A percentile compares a stretch with the other conserved stretches of the same genome.
Conservation (phyloP, 23 red algal species). For the Gracilaria gracilis region DNA sequence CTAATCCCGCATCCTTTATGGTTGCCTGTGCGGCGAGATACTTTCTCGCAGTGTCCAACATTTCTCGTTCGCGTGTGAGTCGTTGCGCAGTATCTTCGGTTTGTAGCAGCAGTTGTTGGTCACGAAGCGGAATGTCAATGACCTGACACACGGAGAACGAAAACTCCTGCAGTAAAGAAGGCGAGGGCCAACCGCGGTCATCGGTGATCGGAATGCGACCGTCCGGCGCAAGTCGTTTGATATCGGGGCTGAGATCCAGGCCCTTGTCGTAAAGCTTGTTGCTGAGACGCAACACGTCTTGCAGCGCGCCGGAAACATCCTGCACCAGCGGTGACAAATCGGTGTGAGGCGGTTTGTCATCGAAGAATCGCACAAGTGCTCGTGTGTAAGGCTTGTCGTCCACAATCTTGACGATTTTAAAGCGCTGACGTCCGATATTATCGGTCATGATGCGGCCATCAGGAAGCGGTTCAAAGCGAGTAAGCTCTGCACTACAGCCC, state of each 20-base stretch:
- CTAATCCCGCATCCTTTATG: conserved; percentile 86
- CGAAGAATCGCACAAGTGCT: conserved; percentile 64
- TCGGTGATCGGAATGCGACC: conserved; percentile 1
- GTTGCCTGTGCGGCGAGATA: conserved; percentile 93
- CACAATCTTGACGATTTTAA: conserved; percentile 77
- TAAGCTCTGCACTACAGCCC: conserved; percentile 87
- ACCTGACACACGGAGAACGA: conserved; percentile 82
- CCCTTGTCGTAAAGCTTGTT: conserved; percentile 93
- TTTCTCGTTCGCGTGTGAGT: conserved; percentile 59
- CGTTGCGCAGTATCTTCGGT: conserved; percentile 76
- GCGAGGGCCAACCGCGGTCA: conserved; percentile 49
- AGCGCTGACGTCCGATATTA: conserved; percentile 78
- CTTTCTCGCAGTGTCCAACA: conserved; percentile 81
- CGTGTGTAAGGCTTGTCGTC: conserved; percentile 71
- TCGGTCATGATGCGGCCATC: conserved; percentile 91
- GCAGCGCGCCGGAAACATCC: conserved; percentile 79
- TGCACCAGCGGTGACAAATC: conserved; percentile 30
- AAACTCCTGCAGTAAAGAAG: conserved; percentile 65
- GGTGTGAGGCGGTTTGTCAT: conserved; percentile 50
- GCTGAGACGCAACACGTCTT: conserved; percentile 88
- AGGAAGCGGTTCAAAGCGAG: conserved; percentile 76
- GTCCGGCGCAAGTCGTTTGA: conserved; percentile 69
- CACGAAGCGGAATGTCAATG: conserved; percentile 84
- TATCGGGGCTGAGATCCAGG: conserved; percentile 66
- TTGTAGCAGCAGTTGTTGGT: conserved; percentile 93